Percentiles rank a stretch among this genome's conserved stretches.
These are phyloP conservation scores for Magnaporthiopsis poae DNA, from an alignment of 2,329 filamentous ascomycete genomes.

Conservation along the genomic window DNA sequence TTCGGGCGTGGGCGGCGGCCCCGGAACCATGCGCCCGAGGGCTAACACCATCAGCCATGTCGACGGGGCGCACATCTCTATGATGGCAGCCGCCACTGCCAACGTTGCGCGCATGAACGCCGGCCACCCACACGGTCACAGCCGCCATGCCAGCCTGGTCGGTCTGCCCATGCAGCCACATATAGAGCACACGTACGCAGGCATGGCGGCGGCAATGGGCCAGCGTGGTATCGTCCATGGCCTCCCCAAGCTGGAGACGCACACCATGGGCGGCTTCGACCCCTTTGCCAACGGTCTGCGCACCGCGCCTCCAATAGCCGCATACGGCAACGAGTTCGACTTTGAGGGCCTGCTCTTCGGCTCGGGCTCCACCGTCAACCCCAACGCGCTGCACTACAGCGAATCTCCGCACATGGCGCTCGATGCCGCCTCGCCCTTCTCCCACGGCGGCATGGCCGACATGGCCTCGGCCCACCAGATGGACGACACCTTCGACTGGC, in stretches of 20 bases:
- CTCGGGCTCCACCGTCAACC: conserved; percentile 58
- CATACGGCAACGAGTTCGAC: conserved; percentile 58
- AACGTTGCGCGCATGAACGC: conserved; percentile 39
- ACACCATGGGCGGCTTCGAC: conserved; percentile 55
- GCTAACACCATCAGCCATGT: conserved; percentile 96
- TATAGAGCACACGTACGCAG: conserved; percentile 52
- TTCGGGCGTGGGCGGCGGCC: conserved; percentile 31
- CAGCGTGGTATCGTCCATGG: conserved; percentile 58
- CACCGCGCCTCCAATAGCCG: conserved; percentile 61
- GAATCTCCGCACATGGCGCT: conserved; percentile 62
- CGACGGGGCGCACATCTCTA: conserved; percentile 64
- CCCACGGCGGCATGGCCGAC: conserved; percentile 40
- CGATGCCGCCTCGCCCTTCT: conserved; percentile 31
- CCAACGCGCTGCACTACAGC: conserved; percentile 71
- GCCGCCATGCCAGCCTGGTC: conserved; percentile 64
- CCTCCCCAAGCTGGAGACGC: conserved; percentile 75
- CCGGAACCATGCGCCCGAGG: conserved; percentile 61
- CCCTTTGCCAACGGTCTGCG: conserved; percentile 54
- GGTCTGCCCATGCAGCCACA: conserved; percentile 51
- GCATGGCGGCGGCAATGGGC: conserved; percentile 60
- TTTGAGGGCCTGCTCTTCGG: conserved; percentile 63
- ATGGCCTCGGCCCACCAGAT: conserved; percentile 48
- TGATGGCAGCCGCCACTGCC: conserved; percentile 54
- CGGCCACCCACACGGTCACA: conserved; percentile 51
- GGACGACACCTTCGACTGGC: conserved; percentile 77